phyloP scores from a whole-genome alignment of 345 rosid species.

The Gossypium rotundifolium region DNA sequence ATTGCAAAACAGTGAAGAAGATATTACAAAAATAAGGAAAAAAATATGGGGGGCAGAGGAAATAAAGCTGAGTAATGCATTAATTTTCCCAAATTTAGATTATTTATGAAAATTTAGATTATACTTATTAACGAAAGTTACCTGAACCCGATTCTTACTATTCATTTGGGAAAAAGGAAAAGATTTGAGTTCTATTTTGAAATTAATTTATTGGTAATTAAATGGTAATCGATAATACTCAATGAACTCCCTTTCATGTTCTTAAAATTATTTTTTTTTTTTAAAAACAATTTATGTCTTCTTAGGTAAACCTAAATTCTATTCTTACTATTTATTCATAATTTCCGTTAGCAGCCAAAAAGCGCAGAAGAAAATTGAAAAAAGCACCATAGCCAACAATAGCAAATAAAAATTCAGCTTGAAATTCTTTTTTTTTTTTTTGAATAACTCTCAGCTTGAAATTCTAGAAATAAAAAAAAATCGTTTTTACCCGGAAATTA shows the following conservation, averaged over 20 bases:
- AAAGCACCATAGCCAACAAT: neutral
- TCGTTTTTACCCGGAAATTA: constrained; percentile 53
- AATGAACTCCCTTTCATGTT: neutral
- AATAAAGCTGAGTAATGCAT: too few relatives aligned
- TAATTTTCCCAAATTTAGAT: too few relatives aligned
- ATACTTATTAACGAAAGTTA: too few relatives aligned
- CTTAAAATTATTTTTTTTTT: neutral
- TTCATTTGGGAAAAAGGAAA: neutral
- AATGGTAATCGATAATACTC: neutral
- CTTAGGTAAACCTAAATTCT: neutral
- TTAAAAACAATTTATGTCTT: neutral
- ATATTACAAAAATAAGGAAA: too few relatives aligned
- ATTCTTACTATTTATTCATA: neutral
- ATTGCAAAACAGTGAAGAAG: too few relatives aligned
- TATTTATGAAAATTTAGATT: too few relatives aligned
- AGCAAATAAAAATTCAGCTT: neutral
- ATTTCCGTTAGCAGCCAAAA: neutral
- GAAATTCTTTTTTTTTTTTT: too few relatives aligned
- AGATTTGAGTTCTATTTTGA: neutral
- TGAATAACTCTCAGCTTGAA: neutral
- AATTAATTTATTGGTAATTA: neutral
- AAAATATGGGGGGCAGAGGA: too few relatives aligned
- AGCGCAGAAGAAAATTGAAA: neutral
- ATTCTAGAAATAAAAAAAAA: neutral
- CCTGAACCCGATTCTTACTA: neutral